Evolutionary conservation across 306 rosid genomes (phyloP).

Genomic region (Cyclanthera cordifolia): DNA sequence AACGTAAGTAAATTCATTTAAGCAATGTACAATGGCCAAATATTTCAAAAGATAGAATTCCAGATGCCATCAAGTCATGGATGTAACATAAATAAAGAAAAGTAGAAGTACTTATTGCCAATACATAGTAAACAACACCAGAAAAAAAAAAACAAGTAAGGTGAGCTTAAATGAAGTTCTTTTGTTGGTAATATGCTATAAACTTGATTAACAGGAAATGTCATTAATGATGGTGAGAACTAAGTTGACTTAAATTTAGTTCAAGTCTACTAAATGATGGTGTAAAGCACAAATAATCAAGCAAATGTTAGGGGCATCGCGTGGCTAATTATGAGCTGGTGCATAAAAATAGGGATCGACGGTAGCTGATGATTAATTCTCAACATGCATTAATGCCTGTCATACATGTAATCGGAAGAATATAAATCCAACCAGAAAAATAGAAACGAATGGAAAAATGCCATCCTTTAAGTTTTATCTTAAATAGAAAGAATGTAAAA

Average conservation of each 20-base stretch:
- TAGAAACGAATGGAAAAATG: not conserved
- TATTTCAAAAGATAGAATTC: conserved; percentile 7
- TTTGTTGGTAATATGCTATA: not conserved
- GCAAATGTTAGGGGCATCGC: not conserved
- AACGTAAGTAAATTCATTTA: not conserved
- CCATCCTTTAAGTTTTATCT: not conserved
- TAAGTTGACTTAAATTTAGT: not conserved
- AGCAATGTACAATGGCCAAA: not conserved
- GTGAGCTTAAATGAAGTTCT: not conserved
- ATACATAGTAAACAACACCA: not conserved
- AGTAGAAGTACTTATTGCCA: not conserved
- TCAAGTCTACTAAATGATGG: not conserved
- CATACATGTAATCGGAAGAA: not conserved
- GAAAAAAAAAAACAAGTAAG: not conserved
- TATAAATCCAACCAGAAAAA: not conserved
- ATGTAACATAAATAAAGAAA: not conserved
- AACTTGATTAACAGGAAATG: not conserved
- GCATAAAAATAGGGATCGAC: not conserved
- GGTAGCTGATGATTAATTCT: not conserved
- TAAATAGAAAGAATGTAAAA: not conserved
- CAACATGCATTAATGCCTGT: not conserved
- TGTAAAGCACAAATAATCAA: not conserved
- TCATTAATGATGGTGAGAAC: not conserved
- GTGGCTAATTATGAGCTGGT: not conserved
- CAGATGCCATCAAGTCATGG: not conserved